Evolutionary conservation across 2,329 filamentous ascomycete genomes (phyloP).

Genomic region (Colletotrichum higginsianum): DNA sequence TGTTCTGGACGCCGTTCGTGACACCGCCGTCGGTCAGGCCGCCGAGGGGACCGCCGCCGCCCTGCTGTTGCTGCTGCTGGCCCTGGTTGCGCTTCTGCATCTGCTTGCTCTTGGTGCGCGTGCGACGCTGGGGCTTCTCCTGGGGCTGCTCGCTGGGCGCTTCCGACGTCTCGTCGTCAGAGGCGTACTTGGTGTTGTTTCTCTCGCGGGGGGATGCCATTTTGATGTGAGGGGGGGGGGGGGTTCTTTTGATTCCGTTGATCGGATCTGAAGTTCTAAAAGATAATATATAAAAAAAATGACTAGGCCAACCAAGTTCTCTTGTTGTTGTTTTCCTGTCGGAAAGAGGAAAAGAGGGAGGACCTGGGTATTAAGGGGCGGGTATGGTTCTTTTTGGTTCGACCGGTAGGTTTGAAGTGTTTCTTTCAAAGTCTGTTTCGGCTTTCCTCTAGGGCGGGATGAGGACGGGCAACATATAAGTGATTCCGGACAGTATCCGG

Average conservation of each 20-base stretch:
- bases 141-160: constrained; percentile 50
- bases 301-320: constrained; percentile 10
- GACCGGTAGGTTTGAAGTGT: constrained; percentile 27
- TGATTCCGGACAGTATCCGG: constrained; percentile 36
- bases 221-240: constrained; percentile 16
- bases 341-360: constrained; percentile 3
- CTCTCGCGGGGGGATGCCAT: constrained; percentile 53
- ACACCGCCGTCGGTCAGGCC: constrained; percentile 47
- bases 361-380: not conserved
- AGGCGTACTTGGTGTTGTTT: constrained; percentile 53
- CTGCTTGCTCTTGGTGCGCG: constrained; percentile 44
- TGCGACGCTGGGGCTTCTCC: constrained; percentile 46
- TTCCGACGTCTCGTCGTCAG: constrained; percentile 52
- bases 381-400: constrained; percentile 1
- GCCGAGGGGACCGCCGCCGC: constrained; percentile 51
- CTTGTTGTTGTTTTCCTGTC: constrained; percentile 13
- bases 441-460: constrained; percentile 13
- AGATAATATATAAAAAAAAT: not conserved
- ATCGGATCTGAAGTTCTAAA: constrained; percentile 38
- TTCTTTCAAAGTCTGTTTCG: constrained; percentile 4
- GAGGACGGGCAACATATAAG: constrained; percentile 43
- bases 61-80: not conserved
- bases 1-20: constrained; percentile 57
- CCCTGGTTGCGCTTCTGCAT: constrained; percentile 45
- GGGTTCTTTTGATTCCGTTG: not conserved